These are phyloP conservation scores for Tolypocladium ovalisporum DNA, from an alignment of 2,329 filamentous ascomycete species.

Conservation along the genomic window DNA sequence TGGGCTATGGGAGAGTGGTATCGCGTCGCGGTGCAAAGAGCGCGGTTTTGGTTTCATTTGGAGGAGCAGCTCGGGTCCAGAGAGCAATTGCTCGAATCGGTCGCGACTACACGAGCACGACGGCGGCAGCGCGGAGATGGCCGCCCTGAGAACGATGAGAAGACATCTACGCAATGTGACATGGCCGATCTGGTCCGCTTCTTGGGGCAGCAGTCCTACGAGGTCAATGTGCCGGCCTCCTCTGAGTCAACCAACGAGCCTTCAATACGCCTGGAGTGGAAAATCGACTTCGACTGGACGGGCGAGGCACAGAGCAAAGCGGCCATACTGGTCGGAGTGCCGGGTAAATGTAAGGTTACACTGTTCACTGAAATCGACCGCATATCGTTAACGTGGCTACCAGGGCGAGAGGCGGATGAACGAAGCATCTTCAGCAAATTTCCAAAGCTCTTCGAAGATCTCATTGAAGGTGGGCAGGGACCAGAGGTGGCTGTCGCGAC, in stretches of 20 bases:
- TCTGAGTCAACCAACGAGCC: constrained; percentile 23
- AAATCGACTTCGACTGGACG: constrained; percentile 59
- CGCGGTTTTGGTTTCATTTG: constrained; percentile 50
- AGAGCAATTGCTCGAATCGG: constrained; percentile 13
- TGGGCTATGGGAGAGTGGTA: constrained; percentile 64
- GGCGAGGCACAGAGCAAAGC: constrained; percentile 56
- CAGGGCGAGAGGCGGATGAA: constrained; percentile 51
- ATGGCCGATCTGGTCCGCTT: constrained; percentile 38
- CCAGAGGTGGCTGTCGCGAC: constrained; percentile 46
- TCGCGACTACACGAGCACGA: constrained; percentile 12
- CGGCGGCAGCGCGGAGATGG: constrained; percentile 10
- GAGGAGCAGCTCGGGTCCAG: constrained; percentile 32
- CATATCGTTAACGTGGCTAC: constrained; percentile 6
- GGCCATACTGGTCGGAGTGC: constrained; percentile 42
- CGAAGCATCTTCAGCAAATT: constrained; percentile 45
- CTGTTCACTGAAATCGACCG: background rate
- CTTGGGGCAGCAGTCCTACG: constrained; percentile 39
- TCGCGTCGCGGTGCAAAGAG: constrained; percentile 47
- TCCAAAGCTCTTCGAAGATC: constrained; percentile 46
- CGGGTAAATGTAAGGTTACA: constrained; percentile 48
- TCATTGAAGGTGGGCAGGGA: constrained; percentile 44
- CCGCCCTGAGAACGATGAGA: constrained; percentile 11
- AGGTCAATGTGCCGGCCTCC: constrained; percentile 27
- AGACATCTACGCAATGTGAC: constrained; percentile 5
- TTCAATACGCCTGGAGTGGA: constrained; percentile 48